These are phyloP conservation scores for Ogataea paraovalis DNA, from an alignment of 805 yeast genomes.

Conservation along the genomic window DNA sequence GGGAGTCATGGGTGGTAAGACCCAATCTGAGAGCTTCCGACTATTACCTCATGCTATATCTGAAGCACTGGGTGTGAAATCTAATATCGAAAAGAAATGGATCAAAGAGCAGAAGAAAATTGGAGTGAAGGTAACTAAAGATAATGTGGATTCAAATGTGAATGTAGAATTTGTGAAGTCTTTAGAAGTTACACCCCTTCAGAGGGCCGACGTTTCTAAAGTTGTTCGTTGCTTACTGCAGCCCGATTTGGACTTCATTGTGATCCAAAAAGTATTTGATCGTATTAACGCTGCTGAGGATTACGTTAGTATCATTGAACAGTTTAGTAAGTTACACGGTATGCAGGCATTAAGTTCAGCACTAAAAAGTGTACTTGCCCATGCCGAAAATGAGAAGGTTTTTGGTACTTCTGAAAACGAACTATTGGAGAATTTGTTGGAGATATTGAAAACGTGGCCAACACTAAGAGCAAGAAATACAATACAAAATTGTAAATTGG, in stretches of 20 bases:
- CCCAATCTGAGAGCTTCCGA: constrained; percentile 89
- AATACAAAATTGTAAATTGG: constrained; percentile 70
- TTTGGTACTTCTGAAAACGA: constrained; percentile 33
- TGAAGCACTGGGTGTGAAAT: constrained; percentile 78
- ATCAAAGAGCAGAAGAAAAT: constrained; percentile 52
- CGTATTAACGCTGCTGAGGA: constrained; percentile 46
- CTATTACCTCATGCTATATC: constrained; percentile 77
- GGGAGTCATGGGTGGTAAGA: constrained; percentile 93
- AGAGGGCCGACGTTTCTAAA: constrained; percentile 60
- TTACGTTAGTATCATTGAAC: constrained; percentile 42
- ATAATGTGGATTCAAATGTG: constrained; percentile 51
- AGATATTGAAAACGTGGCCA: constrained; percentile 62
- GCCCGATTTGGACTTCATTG: constrained; percentile 60
- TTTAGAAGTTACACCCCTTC: constrained; percentile 50
- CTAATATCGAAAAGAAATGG: constrained; percentile 68
- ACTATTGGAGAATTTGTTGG: constrained; percentile 46
- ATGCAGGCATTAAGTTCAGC: constrained; percentile 70
- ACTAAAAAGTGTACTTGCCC: constrained; percentile 35
- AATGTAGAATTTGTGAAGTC: constrained; percentile 63
- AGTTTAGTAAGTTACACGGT: constrained; percentile 79
- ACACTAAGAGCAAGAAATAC: constrained; percentile 66
- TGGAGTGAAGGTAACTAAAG: constrained; percentile 45
- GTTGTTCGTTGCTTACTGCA: constrained; percentile 78
- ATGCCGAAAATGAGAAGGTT: background rate
- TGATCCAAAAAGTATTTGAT: constrained; percentile 62